Evolutionary conservation across 2,329 filamentous ascomycete genomes (phyloP).

Genomic region (Cercospora sp.): DNA sequence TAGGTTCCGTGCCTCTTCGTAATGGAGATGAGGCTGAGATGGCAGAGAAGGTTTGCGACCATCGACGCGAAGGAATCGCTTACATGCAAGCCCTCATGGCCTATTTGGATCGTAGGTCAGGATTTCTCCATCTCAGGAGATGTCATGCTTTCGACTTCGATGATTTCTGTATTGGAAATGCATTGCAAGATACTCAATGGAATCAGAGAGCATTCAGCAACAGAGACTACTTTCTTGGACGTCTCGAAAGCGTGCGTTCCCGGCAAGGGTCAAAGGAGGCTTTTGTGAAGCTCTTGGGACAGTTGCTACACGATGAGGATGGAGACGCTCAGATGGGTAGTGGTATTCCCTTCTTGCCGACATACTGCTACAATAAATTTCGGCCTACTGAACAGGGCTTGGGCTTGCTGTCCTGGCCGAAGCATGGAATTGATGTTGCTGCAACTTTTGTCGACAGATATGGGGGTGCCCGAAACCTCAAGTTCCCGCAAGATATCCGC

Average conservation of each 20-base stretch:
- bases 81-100: conserved; percentile 13
- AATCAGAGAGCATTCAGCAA: neutral
- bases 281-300: neutral
- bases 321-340: conserved; percentile 10
- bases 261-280: neutral
- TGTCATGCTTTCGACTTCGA: conserved; percentile 17
- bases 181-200: neutral
- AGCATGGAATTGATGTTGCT: conserved; percentile 15
- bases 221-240: conserved; percentile 6
- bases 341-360: conserved; percentile 18
- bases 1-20: conserved; percentile 7
- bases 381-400: neutral
- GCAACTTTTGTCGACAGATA: conserved; percentile 14
- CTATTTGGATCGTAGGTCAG: neutral
- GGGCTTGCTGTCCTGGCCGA: conserved; percentile 12
- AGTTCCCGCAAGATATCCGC: conserved; percentile 15
- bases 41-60: neutral
- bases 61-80: neutral
- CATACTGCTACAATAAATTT: conserved; percentile 13
- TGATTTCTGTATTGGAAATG: conserved; percentile 19
- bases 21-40: neutral
- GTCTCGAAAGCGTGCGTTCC: neutral
- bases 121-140: neutral
- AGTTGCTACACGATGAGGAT: conserved; percentile 2
- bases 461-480: neutral